Evolutionary conservation across 495 filamentous ascomycete species (phyloP), one percentile per base, ranked within the genome.

Genomic region (Penicillium diatomitis): DNA sequence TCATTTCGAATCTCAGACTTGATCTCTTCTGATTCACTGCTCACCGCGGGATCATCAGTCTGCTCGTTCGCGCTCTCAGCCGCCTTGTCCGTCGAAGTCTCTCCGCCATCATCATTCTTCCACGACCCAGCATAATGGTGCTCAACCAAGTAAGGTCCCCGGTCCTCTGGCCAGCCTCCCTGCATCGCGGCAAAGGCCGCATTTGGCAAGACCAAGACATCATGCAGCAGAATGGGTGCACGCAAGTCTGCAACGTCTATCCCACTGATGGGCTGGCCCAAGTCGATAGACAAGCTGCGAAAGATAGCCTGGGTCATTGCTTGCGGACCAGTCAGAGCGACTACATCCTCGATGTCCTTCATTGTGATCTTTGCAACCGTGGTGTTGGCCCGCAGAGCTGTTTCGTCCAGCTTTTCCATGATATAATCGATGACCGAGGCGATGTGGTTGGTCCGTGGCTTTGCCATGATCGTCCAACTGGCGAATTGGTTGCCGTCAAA

Each of bases 391-490:
- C 48, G 28, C 3, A 27, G 30, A 5, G 52, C 52, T 20, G 34
- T 39, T 10, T 40, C 20, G 8, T 55, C 44, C 8, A 61, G 43
- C 20, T 29, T 20, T 3, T 48, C 36, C 11, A 55, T 38, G n/a
- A 65, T 49, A 39, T 63, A 57, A 5, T 61, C 48, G 7, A 61
- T 53, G 9, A 60, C 54, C 0, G 38, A 38, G 8, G 51, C 44
- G 8, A 53, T 36, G 29, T 55, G 48, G 12, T 34, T 51, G 9
- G 43, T 48, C 12, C 54, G 44, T 0, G 70, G 68, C 51, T 64
- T 64, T 2, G 63, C 51, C 58, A 70, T 61, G 37, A 74, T 46
- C 0, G 68, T 70, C 63, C 68, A 74, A 36, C 64, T 70, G 3
- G 62, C 54, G 29, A 75, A 70, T 32, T 70, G 66, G 8, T 60